Conservation (phyloP, 192 early-diverging fungal species). For the Coemansia sp. region DNA sequence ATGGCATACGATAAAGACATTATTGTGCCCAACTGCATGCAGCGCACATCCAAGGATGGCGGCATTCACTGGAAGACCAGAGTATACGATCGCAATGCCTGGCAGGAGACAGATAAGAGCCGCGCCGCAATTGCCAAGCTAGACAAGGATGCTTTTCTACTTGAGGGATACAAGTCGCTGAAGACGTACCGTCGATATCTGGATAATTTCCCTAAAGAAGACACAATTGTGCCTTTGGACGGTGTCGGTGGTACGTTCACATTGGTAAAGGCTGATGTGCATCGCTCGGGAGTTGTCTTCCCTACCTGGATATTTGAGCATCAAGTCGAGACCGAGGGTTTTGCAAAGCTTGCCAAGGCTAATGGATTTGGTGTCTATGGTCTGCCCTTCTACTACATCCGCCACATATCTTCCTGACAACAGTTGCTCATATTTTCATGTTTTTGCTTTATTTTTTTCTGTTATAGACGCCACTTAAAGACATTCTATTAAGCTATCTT, state of each 20-base stretch:
- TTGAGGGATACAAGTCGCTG: constrained; percentile 47
- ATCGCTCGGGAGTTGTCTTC: constrained; percentile 66
- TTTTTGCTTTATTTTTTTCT: too few species aligned
- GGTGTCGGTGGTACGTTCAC: constrained; percentile 70
- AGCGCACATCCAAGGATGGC: constrained; percentile 26
- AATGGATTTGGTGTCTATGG: constrained; percentile 64
- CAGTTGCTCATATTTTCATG: too few species aligned
- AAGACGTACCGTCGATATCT: constrained; percentile 47
- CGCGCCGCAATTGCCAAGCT: constrained; percentile 44
- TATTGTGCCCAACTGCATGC: constrained; percentile 64
- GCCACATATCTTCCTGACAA: constrained; percentile 53
- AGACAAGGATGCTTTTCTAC: constrained; percentile 39
- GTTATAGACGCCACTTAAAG: too few species aligned
- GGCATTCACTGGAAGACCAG: constrained; percentile 54
- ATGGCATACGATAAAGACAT: constrained; percentile 67
- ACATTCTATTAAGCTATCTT: too few species aligned
- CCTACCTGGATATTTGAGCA: constrained; percentile 63
- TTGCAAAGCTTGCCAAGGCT: constrained; percentile 69
- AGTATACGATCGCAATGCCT: constrained; percentile 70
- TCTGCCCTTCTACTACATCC: constrained; percentile 62
- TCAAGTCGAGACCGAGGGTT: constrained; percentile 70
- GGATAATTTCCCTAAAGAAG: constrained; percentile 43
- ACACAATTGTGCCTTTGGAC: constrained; percentile 58
- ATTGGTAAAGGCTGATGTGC: constrained; percentile 63
- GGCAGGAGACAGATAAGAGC: constrained; percentile 63